Evolutionary conservation across 2,329 filamentous ascomycete species (phyloP).

Genomic region (Venturia nashicola): DNA sequence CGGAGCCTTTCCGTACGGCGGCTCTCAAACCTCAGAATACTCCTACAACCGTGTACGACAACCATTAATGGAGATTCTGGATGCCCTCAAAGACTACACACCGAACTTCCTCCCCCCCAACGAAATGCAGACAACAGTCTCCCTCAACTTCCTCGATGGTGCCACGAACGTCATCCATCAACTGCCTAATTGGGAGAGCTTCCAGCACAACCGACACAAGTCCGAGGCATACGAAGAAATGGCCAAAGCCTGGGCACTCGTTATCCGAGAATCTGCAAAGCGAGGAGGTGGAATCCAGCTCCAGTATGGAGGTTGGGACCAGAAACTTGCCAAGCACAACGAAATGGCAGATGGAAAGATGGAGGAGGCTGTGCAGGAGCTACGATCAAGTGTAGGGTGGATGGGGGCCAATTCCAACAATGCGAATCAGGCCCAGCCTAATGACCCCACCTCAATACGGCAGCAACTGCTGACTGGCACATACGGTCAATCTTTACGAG

Average conservation of each 20-base stretch:
- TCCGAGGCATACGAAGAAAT: conserved; percentile 95
- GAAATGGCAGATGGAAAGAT: conserved; percentile 74
- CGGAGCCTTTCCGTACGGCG: conserved; percentile 72
- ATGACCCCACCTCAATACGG: conserved; percentile 35
- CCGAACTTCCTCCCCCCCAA: conserved; percentile 89
- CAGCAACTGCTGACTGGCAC: conserved; percentile 31
- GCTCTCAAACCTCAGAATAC: conserved; percentile 78
- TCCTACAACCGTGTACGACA: conserved; percentile 87
- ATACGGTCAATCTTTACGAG: conserved; percentile 37
- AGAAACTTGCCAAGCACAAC: conserved; percentile 77
- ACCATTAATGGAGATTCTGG: conserved; percentile 65
- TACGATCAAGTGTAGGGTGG: conserved; percentile 67
- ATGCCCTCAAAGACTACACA: conserved; percentile 87
- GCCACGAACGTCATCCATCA: conserved; percentile 84
- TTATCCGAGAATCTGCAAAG: conserved; percentile 84
- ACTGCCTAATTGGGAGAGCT: conserved; percentile 82
- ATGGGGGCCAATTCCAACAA: conserved; percentile 38
- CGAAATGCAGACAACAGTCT: conserved; percentile 71
- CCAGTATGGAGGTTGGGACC: conserved; percentile 86
- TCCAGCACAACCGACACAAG: conserved; percentile 82
- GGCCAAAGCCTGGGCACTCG: conserved; percentile 80
- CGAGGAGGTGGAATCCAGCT: conserved; percentile 80
- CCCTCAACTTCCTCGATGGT: conserved; percentile 76
- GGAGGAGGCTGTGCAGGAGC: conserved; percentile 64
- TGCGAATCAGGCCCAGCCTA: conserved; percentile 11